Evolutionary conservation across 2,329 filamentous ascomycete genomes (phyloP).

Genomic region (Ophiostoma australiae): DNA sequence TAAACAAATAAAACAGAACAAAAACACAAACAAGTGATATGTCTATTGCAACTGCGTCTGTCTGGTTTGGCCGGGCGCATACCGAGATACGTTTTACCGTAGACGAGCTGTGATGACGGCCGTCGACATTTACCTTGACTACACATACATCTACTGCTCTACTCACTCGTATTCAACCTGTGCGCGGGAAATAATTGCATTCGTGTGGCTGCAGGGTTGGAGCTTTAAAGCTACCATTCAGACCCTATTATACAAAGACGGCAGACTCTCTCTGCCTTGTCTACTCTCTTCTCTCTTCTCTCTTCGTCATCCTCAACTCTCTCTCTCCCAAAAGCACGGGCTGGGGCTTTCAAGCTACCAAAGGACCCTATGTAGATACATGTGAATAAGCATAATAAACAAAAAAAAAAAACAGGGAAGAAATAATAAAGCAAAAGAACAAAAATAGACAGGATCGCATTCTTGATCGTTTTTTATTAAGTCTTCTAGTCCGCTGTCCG

Average conservation of each 20-base stretch:
- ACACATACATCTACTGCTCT: background rate
- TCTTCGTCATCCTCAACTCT: background rate
- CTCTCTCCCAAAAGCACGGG: constrained; percentile 36
- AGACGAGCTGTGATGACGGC: background rate
- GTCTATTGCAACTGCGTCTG: too few species aligned
- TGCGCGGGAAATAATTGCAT: background rate
- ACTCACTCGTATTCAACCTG: background rate
- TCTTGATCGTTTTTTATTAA: background rate
- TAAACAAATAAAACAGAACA: background rate
- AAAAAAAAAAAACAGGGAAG: background rate
- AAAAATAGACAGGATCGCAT: background rate
- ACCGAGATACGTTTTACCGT: too few species aligned
- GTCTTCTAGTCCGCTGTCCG: background rate
- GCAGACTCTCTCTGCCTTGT: constrained; percentile 3
- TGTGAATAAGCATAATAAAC: constrained; percentile 14
- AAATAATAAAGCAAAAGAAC: background rate
- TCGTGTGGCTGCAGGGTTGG: constrained; percentile 37
- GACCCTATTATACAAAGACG: constrained; percentile 34
- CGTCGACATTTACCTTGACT: too few species aligned
- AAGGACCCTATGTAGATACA: constrained; percentile 39
- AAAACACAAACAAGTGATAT: background rate
- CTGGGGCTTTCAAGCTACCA: constrained; percentile 65
- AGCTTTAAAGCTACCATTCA: constrained; percentile 49
- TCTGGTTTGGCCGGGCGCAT: too few species aligned
- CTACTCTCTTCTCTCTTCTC: constrained; percentile 5